Evolutionary conservation across 495 filamentous ascomycete species (phyloP), one percentile per base, ranked within the genome.

Genomic region (Penicillium paxilli): DNA sequence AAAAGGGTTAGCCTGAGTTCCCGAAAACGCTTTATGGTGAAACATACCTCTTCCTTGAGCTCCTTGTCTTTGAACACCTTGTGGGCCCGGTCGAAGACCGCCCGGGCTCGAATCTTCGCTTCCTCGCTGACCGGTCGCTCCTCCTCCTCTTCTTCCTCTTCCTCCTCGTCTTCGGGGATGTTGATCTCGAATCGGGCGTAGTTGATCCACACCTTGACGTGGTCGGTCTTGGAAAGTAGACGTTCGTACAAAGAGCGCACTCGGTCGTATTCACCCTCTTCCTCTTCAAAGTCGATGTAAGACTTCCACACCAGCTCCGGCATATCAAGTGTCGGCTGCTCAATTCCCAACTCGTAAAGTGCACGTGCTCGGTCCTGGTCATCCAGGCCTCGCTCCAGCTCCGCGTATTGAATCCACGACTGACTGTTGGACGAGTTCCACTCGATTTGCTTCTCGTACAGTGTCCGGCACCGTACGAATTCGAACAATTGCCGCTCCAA

Each of bases 161-260:
- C 80, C 17, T 82, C 83, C 25, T 87, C 90, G 33, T 84, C 84
- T 12, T 88, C 83, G 22, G 84, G 82, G 0, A 92, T 82, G 60
- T 93, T 92, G 76, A 97, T 89, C 71, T 98, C 94, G 69, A 98
- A 98, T 63, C 92, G 89, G 12, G 94, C 95, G 72, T 93, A 98
- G 66, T 85, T 88, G 75, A 92, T 96, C 94, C 94, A 98, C 47
- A 98, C 94, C 80, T 97, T 97, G 77, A 96, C 90, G 64, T 98
- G 95, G 66, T 91, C 88, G 16, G 95, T 96, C 84, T 93, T 96
- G 66, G 90, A 75, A 30, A 98, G 79, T 20, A 98, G 78, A 21
- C 94, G 83, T 74, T 98, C 94, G 73, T 98, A 98, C 46, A 98
- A 74, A n/a, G 75, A 67, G 41, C 94, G 80, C 2, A 91, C 87